Evolutionary conservation across 495 filamentous ascomycete genomes (phyloP).

Genomic region (Aspergillus haitiensis): DNA sequence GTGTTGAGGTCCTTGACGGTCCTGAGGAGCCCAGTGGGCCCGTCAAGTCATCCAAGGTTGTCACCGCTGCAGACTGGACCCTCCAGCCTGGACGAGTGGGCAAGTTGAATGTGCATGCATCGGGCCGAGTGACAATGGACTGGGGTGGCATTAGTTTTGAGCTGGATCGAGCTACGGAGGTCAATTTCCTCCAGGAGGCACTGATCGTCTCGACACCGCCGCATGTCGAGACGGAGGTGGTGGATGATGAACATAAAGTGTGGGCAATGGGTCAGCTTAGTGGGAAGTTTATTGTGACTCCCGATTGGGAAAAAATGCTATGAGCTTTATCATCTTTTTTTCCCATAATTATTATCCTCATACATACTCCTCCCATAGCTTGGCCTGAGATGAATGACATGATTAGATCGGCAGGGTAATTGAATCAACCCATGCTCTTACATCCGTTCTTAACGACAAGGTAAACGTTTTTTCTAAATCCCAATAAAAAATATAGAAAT

Average conservation of each 20-base stretch:
- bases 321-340: slow-evolving; percentile 20
- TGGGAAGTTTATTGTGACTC: slow-evolving; percentile 51
- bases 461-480: no score
- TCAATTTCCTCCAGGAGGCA: slow-evolving; percentile 49
- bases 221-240: slow-evolving; percentile 27
- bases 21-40: slow-evolving; percentile 20
- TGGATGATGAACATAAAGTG: slow-evolving; percentile 35
- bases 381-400: not conserved
- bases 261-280: slow-evolving; percentile 54
- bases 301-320: slow-evolving; percentile 51
- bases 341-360: not conserved
- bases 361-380: not conserved
- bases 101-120: slow-evolving; percentile 55
- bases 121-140: slow-evolving; percentile 47
- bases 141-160: slow-evolving; percentile 54
- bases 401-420: not conserved
- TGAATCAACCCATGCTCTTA: not conserved
- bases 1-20: slow-evolving; percentile 34
- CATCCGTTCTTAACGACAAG: no score
- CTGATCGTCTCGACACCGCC: slow-evolving; percentile 42
- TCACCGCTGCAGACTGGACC: slow-evolving; percentile 41
- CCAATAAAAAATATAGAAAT: no score
- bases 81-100: slow-evolving; percentile 58
- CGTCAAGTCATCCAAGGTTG: slow-evolving; percentile 27
- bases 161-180: slow-evolving; percentile 43